Evolutionary conservation across 2,329 filamentous ascomycete genomes (phyloP), one percentile per base, ranked within the genome.

Genomic region (Pseudocercospora fijiensis): DNA sequence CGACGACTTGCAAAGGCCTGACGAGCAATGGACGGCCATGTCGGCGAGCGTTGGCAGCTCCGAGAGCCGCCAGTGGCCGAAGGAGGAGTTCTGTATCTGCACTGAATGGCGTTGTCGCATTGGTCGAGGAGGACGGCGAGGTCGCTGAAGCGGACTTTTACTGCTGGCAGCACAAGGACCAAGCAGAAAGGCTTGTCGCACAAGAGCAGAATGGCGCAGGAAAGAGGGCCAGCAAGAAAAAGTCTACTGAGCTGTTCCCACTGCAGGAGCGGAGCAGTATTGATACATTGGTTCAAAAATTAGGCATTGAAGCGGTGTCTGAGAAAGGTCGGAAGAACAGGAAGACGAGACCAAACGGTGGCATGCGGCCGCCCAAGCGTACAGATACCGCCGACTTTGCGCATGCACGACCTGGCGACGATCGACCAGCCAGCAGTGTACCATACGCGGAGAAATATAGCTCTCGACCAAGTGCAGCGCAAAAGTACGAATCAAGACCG

Each of bases 151-250:
- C 88, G 4, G 82, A 78, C n/a, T 84, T 88, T 57, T 97, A 92
- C 79, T 98, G 94, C 81, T 96, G 91, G 90, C 92, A 97, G 76
- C 95, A 99, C 80, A 93, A 91, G 75, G 91, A 95, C 62, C 95
- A 99, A 77, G 91, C 91, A 2, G 75, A 79, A 60, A 74, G 57
- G n/a, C 43, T 51, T 45, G 63, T 64, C 4, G 33, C 61, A 27
- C 43, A 63, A 47, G 61, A 65, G 60, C 57, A 67, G 33, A 63
- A 62, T 28, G 51, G 24, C 37, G 49, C 26, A 7, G 71, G 73
- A 45, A 61, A 47, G 60, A 28, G 55, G 37, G 55, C 58, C n/a
- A 52, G 41, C 37, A 65, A 65, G 58, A 53, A 63, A 49, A 65
- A 28, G 72, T 73, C 59, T 57, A 47, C 79, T 27, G 75, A 80